phyloP scores from a whole-genome alignment of 768 basidiomycete species.

The Xerocomellus dryophilus region DNA sequence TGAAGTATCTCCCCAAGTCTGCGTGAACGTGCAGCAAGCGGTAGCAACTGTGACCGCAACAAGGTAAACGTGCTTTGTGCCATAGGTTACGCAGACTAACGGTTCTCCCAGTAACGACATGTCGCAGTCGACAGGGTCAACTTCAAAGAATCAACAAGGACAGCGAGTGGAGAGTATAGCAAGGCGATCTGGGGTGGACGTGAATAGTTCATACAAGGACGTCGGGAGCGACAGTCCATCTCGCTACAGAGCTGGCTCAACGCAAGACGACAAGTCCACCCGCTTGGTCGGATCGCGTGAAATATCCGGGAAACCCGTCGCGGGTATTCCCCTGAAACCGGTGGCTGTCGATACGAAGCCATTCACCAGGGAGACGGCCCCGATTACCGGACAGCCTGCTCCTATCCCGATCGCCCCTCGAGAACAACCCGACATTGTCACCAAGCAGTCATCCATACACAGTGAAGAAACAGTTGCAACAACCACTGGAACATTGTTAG shows the following conservation, averaged over 20 bases:
- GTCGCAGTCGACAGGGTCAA: neutral
- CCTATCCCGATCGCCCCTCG: neutral
- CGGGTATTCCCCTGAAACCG: neutral
- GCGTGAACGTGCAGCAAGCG: neutral
- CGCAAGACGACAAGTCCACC: neutral
- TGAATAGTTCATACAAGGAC: neutral
- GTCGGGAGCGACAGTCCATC: neutral
- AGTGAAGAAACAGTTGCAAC: neutral
- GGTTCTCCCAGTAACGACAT: neutral
- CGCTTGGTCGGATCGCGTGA: neutral
- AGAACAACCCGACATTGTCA: neutral
- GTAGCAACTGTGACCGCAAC: neutral
- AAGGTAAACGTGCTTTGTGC: neutral
- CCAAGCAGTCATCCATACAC: neutral
- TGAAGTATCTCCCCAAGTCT: slow-evolving; percentile 1
- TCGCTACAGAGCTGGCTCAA: neutral
- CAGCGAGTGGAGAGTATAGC: neutral
- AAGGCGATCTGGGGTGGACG: neutral
- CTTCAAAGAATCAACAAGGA: neutral
- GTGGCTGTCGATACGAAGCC: neutral
- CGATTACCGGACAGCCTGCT: neutral
- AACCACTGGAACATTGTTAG: neutral
- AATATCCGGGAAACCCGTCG: neutral
- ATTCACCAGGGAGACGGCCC: neutral
- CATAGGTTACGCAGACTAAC: neutral